Percentiles rank a stretch among this genome's conserved stretches.
Conservation (phyloP, 768 basidiomycete species). For the Agaricus subrufescens region DNA sequence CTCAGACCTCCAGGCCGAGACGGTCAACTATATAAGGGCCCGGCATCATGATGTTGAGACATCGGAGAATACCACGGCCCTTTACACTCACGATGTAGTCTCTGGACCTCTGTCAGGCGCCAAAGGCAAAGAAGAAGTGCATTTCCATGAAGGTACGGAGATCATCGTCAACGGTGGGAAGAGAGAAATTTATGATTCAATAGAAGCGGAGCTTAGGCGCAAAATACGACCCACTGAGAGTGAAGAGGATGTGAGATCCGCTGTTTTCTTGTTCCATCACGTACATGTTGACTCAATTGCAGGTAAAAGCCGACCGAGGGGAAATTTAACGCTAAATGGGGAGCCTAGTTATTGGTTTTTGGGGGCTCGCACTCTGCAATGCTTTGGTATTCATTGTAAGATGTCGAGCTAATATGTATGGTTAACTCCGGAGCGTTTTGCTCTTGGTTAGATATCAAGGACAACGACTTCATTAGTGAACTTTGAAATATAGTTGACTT, state of each 20-base stretch:
- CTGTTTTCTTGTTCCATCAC: background rate
- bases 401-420: too few species aligned
- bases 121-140: conserved; percentile 26
- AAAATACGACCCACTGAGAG: conserved; percentile 22
- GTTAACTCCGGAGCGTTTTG: too few species aligned
- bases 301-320: conserved; percentile 14
- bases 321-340: background rate
- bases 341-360: background rate
- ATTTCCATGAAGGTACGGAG: conserved; percentile 18
- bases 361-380: background rate
- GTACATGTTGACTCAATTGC: background rate
- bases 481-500: background rate
- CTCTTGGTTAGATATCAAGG: background rate
- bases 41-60: conserved; percentile 34
- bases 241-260: conserved; percentile 25
- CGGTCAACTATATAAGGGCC: conserved; percentile 36
- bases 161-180: conserved; percentile 2
- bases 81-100: conserved; percentile 39
- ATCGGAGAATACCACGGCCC: conserved; percentile 27
- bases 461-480: conserved; percentile 3
- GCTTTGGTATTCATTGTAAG: too few species aligned
- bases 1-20: conserved; percentile 33
- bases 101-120: conserved; percentile 38
- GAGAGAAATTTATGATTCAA: conserved; percentile 10
- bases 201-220: conserved; percentile 11